A percentile compares a stretch with the other conserved stretches of the same genome.
These are phyloP conservation scores for Botrytis fabae DNA, from an alignment of 2,329 filamentous ascomycete genomes.

Conservation along the genomic window DNA sequence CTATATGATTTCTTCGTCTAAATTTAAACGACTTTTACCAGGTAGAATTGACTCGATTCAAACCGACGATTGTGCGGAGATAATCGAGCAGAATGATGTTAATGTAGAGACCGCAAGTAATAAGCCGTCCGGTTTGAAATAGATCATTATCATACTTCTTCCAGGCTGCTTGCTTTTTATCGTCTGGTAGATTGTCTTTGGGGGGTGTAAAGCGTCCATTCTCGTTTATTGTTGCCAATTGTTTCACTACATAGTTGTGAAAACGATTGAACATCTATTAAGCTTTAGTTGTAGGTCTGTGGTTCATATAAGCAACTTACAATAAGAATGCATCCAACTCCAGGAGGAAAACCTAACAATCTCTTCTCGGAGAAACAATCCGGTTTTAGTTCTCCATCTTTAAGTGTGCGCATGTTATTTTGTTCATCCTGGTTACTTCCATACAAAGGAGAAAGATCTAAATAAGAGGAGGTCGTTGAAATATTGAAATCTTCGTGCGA, in stretches of 20 bases:
- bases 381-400: slow-evolving; percentile 68
- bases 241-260: slow-evolving; percentile 80
- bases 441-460: slow-evolving; percentile 50
- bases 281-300: slow-evolving; percentile 41
- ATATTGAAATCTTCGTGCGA: slow-evolving; percentile 26
- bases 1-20: neutral
- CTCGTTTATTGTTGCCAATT: slow-evolving; percentile 81
- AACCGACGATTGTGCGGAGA: slow-evolving; percentile 60
- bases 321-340: slow-evolving; percentile 66
- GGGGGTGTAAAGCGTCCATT: slow-evolving; percentile 72
- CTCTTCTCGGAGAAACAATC: slow-evolving; percentile 70
- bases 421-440: slow-evolving; percentile 51
- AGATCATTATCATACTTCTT: slow-evolving; percentile 72
- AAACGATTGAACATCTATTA: slow-evolving; percentile 68
- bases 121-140: slow-evolving; percentile 74
- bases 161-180: slow-evolving; percentile 54
- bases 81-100: slow-evolving; percentile 79
- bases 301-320: slow-evolving; percentile 7
- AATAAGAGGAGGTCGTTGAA: slow-evolving; percentile 43
- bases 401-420: slow-evolving; percentile 57
- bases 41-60: slow-evolving; percentile 44
- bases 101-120: slow-evolving; percentile 73
- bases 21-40: slow-evolving; percentile 48
- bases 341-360: slow-evolving; percentile 67
- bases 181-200: slow-evolving; percentile 47